Percentiles rank a stretch among this genome's conserved stretches.
Conservation (phyloP, 257 asterid genomes). For the Asclepias syriaca region DNA sequence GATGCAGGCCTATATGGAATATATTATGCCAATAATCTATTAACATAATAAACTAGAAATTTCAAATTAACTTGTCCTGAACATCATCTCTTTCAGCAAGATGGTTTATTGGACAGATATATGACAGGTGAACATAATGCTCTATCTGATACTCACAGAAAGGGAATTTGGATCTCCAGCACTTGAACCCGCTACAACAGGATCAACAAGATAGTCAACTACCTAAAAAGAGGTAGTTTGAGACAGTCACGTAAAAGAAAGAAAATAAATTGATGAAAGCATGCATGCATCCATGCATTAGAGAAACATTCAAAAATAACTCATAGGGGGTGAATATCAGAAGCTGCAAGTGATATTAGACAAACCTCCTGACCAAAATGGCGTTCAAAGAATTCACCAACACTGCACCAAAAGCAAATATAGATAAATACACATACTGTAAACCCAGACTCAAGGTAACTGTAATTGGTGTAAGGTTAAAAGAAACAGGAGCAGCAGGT, state of each 20-base stretch:
- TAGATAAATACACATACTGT: background rate
- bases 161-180: conserved; percentile 91
- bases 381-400: conserved; percentile 81
- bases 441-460: background rate
- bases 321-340: background rate
- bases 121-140: conserved; percentile 7
- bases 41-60: background rate
- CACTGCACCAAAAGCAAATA: conserved; percentile 46
- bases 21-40: background rate
- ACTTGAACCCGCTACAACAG: conserved; percentile 91
- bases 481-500: background rate
- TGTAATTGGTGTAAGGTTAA: background rate
- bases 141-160: conserved; percentile 55
- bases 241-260: background rate
- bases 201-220: conserved; percentile 89
- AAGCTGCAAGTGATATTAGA: background rate
- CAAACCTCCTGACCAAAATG: conserved; percentile 96
- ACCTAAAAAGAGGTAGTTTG: conserved; percentile 36
- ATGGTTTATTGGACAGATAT: background rate
- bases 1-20: background rate
- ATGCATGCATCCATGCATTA: background rate
- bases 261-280: background rate
- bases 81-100: background rate
- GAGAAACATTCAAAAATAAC: conserved; percentile 6
- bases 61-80: conserved; percentile 1